phyloP scores from a whole-genome alignment of 768 basidiomycete species.

The Auricularia heimuer region DNA sequence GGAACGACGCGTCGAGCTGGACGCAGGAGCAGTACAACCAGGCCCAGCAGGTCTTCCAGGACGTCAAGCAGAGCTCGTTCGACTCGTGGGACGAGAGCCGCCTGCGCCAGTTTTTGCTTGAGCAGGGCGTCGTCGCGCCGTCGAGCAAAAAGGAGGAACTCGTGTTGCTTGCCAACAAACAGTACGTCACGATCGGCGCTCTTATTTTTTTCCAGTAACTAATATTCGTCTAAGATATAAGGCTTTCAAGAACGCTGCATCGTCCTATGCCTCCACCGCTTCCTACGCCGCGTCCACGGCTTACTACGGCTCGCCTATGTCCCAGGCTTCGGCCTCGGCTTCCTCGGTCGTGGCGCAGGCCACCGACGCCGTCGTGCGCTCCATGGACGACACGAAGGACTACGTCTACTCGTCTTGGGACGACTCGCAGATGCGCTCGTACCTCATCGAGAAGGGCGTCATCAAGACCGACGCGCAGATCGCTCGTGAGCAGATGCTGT shows the following conservation, averaged over 20 bases:
- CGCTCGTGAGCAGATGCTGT: conserved; percentile 56
- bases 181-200: conserved; percentile 18
- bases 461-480: conserved; percentile 52
- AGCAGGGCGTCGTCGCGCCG: conserved; percentile 81
- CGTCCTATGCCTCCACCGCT: conserved; percentile 41
- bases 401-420: conserved; percentile 89
- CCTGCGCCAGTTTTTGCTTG: conserved; percentile 73
- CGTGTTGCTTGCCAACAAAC: conserved; percentile 62
- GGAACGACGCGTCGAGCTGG: conserved; percentile 40
- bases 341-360: conserved; percentile 38
- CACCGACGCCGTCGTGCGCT: conserved; percentile 37
- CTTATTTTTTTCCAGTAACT: not conserved
- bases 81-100: conserved; percentile 80
- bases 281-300: conserved; percentile 40
- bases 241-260: conserved; percentile 50
- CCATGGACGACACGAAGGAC: conserved; percentile 68
- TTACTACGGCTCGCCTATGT: conserved; percentile 34
- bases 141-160: conserved; percentile 72
- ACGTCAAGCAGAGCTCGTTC: conserved; percentile 29
- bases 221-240: conserved; percentile 27
- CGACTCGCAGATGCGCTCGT: conserved; percentile 59
- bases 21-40: conserved; percentile 50
- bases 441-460: conserved; percentile 66
- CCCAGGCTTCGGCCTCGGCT: conserved; percentile 10
- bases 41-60: conserved; percentile 53